Conservation (phyloP, 2,329 filamentous ascomycete species). For the Epichloe brachyelytri region DNA sequence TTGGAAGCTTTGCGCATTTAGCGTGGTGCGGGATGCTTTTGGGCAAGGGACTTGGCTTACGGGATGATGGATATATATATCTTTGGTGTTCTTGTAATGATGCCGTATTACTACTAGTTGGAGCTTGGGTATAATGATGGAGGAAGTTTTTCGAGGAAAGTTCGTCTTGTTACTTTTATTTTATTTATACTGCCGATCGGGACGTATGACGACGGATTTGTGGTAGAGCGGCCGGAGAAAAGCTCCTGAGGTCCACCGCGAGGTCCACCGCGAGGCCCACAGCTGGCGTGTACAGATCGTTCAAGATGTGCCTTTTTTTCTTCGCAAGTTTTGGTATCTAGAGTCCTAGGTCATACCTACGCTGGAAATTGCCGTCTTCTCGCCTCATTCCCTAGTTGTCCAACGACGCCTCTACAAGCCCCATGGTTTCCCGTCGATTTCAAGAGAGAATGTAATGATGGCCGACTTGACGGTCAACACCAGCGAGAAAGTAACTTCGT, state of each 20-base stretch:
- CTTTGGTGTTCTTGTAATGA: background rate
- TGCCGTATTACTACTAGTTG: too few species aligned
- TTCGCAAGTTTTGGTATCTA: too few species aligned
- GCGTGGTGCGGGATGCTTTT: background rate
- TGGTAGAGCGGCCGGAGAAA: background rate
- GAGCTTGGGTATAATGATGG: too few species aligned
- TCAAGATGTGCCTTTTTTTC: too few species aligned
- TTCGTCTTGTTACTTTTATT: background rate
- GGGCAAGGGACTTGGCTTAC: background rate
- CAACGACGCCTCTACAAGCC: background rate
- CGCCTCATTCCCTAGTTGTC: too few species aligned
- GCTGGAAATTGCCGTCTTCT: too few species aligned
- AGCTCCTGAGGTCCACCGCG: background rate
- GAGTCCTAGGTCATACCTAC: too few species aligned
- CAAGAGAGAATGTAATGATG: constrained; percentile 1
- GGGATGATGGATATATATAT: too few species aligned
- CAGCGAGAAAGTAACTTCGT: background rate
- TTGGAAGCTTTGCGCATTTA: background rate
- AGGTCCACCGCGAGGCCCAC: background rate
- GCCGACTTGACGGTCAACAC: constrained; percentile 1
- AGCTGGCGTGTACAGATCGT: background rate
- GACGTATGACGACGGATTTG: background rate
- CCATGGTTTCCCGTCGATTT: constrained; percentile 2
- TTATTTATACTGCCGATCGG: background rate
- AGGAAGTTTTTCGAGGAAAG: too few species aligned